These are phyloP conservation scores for Lactarius hengduanensis DNA, from an alignment of 768 basidiomycete genomes.

Conservation along the genomic window DNA sequence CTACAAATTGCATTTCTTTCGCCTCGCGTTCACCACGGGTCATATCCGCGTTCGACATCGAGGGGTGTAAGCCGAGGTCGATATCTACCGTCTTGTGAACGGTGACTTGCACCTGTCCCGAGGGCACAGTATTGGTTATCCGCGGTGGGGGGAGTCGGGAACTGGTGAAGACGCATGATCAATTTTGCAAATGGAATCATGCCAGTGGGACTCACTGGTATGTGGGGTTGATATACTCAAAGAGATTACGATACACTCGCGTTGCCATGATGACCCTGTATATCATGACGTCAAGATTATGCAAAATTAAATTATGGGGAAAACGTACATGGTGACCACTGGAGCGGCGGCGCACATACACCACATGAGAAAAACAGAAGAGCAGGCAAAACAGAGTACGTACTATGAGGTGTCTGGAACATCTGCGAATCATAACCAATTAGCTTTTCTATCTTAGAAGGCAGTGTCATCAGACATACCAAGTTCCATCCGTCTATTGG, in stretches of 20 bases:
- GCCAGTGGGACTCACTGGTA: neutral
- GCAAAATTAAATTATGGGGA: neutral
- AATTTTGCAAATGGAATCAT: neutral
- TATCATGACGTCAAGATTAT: neutral
- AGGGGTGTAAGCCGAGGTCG: neutral
- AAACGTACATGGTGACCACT: conserved; percentile 19
- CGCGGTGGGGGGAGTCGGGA: neutral
- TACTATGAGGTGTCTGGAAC: conserved; percentile 16
- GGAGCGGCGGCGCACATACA: neutral
- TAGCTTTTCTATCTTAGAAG: neutral
- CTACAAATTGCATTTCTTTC: conserved; percentile 9
- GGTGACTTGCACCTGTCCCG: conserved; percentile 3
- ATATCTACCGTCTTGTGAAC: conserved; percentile 17
- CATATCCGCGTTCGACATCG: neutral
- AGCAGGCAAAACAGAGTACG: neutral
- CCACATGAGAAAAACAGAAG: conserved; percentile 1
- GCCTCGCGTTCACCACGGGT: conserved; percentile 16
- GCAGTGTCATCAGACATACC: neutral
- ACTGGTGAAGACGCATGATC: neutral
- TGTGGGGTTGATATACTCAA: conserved; percentile 13
- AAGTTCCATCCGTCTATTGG: conserved; percentile 16
- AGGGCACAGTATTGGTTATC: neutral
- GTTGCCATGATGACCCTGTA: conserved; percentile 13
- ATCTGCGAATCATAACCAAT: neutral
- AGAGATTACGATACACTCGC: conserved; percentile 18